Evolutionary conservation across 257 asterid species (phyloP).

Genomic region (Ilex aquifolium): DNA sequence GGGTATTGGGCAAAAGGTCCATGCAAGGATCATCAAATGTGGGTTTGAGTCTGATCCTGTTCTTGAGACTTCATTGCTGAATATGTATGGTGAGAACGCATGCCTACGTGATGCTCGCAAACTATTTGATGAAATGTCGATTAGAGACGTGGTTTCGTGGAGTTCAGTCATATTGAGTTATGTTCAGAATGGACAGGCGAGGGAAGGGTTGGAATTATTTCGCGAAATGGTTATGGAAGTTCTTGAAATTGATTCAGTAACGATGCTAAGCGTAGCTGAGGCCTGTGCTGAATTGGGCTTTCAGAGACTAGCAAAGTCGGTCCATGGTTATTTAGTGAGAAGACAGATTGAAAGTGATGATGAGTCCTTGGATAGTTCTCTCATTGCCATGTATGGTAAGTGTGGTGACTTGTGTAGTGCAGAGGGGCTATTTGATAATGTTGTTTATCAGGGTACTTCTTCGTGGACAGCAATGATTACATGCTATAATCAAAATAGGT

Average conservation of each 20-base stretch:
- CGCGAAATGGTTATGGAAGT: slow-evolving; percentile 47
- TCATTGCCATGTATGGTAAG: slow-evolving; percentile 85
- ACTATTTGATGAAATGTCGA: slow-evolving; percentile 60
- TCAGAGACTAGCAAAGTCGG: slow-evolving; percentile 44
- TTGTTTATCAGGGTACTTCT: slow-evolving; percentile 31
- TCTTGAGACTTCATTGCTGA: slow-evolving; percentile 58
- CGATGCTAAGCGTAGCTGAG: slow-evolving; percentile 65
- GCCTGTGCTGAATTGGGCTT: slow-evolving; percentile 75
- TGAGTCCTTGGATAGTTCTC: slow-evolving; percentile 56
- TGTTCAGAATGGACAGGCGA: slow-evolving; percentile 37
- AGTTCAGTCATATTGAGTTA: slow-evolving; percentile 56
- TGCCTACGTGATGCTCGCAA: slow-evolving; percentile 44
- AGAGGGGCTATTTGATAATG: slow-evolving; percentile 29
- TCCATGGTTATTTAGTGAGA: slow-evolving; percentile 56
- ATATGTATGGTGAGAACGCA: slow-evolving; percentile 75
- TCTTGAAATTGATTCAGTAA: slow-evolving; percentile 58
- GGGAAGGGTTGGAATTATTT: slow-evolving; percentile 53
- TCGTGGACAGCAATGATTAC: slow-evolving; percentile 82
- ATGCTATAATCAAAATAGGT: slow-evolving; percentile 66
- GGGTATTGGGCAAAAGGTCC: slow-evolving; percentile 50
- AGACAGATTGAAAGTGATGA: slow-evolving; percentile 31
- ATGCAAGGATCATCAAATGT: slow-evolving; percentile 54
- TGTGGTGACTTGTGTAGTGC: slow-evolving; percentile 60
- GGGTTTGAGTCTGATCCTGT: slow-evolving; percentile 64
- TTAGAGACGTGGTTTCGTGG: slow-evolving; percentile 68